These are phyloP conservation scores for Glarea lozoyensis DNA, from an alignment of 495 filamentous ascomycete genomes.

Conservation along the genomic window DNA sequence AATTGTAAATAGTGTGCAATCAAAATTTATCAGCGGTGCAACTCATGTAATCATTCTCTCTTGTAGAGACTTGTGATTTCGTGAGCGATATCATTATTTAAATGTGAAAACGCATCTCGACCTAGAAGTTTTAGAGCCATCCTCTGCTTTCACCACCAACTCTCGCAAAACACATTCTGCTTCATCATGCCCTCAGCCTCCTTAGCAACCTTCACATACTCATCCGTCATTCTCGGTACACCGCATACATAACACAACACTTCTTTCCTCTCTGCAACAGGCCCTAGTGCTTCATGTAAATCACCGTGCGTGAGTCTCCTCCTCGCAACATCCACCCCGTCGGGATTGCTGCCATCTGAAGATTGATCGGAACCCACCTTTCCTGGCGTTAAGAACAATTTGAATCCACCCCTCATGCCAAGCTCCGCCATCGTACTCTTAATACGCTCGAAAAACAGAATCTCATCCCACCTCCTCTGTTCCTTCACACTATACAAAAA, in stretches of 20 bases:
- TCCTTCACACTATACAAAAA: constrained; percentile 16
- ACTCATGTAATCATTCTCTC: too few species aligned
- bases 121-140: too few species aligned
- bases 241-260: constrained; percentile 75
- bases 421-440: constrained; percentile 22
- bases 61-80: too few species aligned
- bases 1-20: too few species aligned
- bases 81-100: too few species aligned
- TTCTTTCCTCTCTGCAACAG: constrained; percentile 29
- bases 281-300: constrained; percentile 37
- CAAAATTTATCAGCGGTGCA: too few species aligned
- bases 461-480: constrained; percentile 11
- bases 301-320: constrained; percentile 45
- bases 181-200: constrained; percentile 42
- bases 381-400: constrained; percentile 16
- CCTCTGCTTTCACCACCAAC: constrained; percentile 92
- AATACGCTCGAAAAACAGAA: constrained; percentile 39
- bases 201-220: constrained; percentile 50
- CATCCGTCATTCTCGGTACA: constrained; percentile 71
- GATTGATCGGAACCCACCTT: constrained; percentile 1
- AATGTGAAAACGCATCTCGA: too few species aligned
- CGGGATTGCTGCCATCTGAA: neutral
- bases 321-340: constrained; percentile 28
- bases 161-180: constrained; percentile 65
- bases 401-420: constrained; percentile 11